Conservation (phyloP, 164 flowering plant genomes). For the Berberis thunbergii region DNA sequence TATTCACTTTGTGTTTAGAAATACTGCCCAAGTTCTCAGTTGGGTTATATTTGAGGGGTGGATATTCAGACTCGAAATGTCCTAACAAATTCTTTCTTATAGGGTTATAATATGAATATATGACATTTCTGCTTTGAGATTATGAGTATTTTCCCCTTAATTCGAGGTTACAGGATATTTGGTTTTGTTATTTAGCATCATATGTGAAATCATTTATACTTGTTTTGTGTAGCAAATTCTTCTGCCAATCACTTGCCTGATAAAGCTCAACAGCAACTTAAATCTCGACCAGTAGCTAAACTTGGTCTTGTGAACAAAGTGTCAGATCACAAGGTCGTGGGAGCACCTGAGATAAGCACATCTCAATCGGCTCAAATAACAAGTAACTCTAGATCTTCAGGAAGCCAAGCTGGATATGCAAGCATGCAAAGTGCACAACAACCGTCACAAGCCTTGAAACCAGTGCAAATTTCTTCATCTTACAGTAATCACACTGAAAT, state of each 20-base stretch:
- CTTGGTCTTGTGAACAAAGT: conserved; percentile 36
- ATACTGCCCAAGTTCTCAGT: too few species aligned
- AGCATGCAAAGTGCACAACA: conserved; percentile 30
- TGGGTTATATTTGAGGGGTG: too few species aligned
- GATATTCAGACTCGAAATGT: too few species aligned
- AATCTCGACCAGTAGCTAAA: conserved; percentile 25
- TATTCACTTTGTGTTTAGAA: too few species aligned
- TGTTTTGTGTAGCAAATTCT: conserved; percentile 37
- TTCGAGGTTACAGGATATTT: too few species aligned
- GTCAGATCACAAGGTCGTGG: conserved; percentile 33
- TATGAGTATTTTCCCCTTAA: too few species aligned
- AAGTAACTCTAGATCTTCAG: conserved; percentile 28
- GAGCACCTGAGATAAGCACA: conserved; percentile 19
- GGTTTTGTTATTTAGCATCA: too few species aligned
- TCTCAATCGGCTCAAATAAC: conserved; percentile 31
- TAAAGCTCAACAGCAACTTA: conserved; percentile 43
- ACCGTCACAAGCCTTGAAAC: conserved; percentile 33
- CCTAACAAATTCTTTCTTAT: too few species aligned
- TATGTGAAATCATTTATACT: not conserved
- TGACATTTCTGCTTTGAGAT: too few species aligned
- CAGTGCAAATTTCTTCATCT: conserved; percentile 28
- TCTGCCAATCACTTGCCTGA: conserved; percentile 29
- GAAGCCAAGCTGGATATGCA: conserved; percentile 33
- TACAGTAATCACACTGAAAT: conserved; percentile 53
- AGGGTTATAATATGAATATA: too few species aligned